phyloP scores from a whole-genome alignment of 1,284 basidiomycete genomes.

The Garcileccinum viscosum region DNA sequence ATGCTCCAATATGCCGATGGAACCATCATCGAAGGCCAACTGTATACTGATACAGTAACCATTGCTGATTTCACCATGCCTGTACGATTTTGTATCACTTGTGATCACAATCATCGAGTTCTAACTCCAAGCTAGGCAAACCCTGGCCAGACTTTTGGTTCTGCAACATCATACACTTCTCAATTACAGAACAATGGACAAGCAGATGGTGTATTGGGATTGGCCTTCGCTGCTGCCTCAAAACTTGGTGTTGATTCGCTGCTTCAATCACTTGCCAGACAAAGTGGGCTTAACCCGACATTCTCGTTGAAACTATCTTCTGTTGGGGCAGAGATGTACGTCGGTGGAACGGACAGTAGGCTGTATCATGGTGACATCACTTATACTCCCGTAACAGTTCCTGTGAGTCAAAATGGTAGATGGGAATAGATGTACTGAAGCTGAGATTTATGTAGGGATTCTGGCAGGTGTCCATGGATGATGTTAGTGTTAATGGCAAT shows the following conservation, averaged over 20 bases:
- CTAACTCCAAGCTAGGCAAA: not conserved
- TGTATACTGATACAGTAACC: not conserved
- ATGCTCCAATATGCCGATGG: not conserved
- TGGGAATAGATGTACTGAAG: not conserved
- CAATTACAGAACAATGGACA: not conserved
- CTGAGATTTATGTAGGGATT: not conserved
- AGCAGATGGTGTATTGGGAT: not conserved
- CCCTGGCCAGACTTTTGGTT: not conserved
- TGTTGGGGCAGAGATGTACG: not conserved
- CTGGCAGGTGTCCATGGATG: not conserved
- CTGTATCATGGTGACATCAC: not conserved
- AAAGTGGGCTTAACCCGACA: not conserved
- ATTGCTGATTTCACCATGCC: not conserved
- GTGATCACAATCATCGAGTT: not conserved
- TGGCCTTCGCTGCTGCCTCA: not conserved
- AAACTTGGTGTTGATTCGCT: not conserved
- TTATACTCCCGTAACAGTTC: not conserved
- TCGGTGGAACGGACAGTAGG: not conserved
- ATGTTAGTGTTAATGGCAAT: not conserved
- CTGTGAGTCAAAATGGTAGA: not conserved
- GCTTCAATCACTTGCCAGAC: not conserved
- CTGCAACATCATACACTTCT: not conserved
- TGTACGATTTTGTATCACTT: not conserved
- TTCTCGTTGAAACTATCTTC: not conserved
- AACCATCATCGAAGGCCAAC: not conserved